Base-by-base conservation (phyloP, 345 rosid species). In the Eutrema japonicum region DNA sequence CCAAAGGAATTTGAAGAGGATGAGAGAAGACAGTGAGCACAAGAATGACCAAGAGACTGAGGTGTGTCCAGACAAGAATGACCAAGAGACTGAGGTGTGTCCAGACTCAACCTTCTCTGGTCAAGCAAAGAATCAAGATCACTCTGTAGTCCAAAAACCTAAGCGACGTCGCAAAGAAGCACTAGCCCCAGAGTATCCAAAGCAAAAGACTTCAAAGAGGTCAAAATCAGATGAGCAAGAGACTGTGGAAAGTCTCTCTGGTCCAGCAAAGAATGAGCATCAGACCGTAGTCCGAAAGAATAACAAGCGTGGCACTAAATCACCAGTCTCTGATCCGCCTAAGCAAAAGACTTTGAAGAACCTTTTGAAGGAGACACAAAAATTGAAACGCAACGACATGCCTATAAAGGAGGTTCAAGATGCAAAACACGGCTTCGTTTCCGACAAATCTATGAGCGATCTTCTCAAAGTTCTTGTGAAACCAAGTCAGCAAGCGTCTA, bases 1-100 rank as follows among this genome's bases (percentile, higher is more conserved):
- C 58, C 57, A 70, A 72, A 67, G 52, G 41, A 72, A 27, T 35
- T 54, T 46, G 54, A 80, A 77, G 78, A 74, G 38, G 72, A 71
- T 40, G 48, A 72, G 64, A 43, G 48, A 54, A 72, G 57, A 72
- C 7, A 43, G 42, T 58, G 68, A 67, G 54, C 6, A 59, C 36
- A 42, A 54, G 54, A 55, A 48, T 33, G 63, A 40, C 48, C 79
- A 64, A 61, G 64, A 37, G 64, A 50, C 46, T 4, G 18, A 16
- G 49, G 35, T 55, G 52, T 45, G 66, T 70, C 66, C 26, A 48
- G 56, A 43, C 35, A 42, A 54, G 54, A 55, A 48, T 33, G 63
- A 40, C 48, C 79, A 64, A 61, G 64, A 37, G 64, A 50, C 46
- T 4, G 18, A 16, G 49, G 35, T 55, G 52, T 46, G 66, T 70